These are phyloP conservation scores for Pythium aristosporum DNA, from an alignment of 352 stramenopile genomes.

Conservation along the genomic window DNA sequence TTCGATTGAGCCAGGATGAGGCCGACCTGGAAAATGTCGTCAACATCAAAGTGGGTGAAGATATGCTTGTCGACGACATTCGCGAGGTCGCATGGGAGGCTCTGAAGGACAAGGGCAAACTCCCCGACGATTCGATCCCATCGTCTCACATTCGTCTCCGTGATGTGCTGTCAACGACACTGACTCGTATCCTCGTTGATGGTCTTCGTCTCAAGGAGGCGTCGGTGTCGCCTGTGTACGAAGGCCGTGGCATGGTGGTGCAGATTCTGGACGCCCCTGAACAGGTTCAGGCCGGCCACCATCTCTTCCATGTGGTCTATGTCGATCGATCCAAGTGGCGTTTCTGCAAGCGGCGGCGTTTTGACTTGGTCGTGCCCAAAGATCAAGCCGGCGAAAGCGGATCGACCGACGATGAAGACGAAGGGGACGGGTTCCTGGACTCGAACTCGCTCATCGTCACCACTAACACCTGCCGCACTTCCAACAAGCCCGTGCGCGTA, in stretches of 20 bases:
- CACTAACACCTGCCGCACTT: constrained; percentile 1
- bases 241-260: constrained; percentile 70
- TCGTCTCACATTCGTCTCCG: constrained; percentile 56
- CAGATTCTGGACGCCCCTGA: constrained; percentile 69
- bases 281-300: constrained; percentile 40
- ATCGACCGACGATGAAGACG: constrained; percentile 33
- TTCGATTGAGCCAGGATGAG: constrained; percentile 53
- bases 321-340: constrained; percentile 64
- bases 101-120: constrained; percentile 42
- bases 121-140: constrained; percentile 32
- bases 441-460: constrained; percentile 14
- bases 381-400: constrained; percentile 29
- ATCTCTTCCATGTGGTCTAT: constrained; percentile 66
- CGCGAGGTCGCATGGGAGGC: constrained; percentile 44
- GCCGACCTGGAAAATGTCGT: constrained; percentile 50
- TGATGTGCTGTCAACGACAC: constrained; percentile 62
- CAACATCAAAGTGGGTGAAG: constrained; percentile 72
- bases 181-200: constrained; percentile 66
- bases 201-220: constrained; percentile 60
- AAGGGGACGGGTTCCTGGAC: constrained; percentile 12
- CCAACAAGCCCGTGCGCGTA: neutral
- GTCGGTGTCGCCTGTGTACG: constrained; percentile 72
- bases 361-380: constrained; percentile 58
- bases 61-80: constrained; percentile 75
- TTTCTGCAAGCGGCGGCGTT: constrained; percentile 53